Evolutionary conservation across 106 monocot species (phyloP), one percentile per base, ranked within the genome.

Genomic region (Dendrobium nobile): DNA sequence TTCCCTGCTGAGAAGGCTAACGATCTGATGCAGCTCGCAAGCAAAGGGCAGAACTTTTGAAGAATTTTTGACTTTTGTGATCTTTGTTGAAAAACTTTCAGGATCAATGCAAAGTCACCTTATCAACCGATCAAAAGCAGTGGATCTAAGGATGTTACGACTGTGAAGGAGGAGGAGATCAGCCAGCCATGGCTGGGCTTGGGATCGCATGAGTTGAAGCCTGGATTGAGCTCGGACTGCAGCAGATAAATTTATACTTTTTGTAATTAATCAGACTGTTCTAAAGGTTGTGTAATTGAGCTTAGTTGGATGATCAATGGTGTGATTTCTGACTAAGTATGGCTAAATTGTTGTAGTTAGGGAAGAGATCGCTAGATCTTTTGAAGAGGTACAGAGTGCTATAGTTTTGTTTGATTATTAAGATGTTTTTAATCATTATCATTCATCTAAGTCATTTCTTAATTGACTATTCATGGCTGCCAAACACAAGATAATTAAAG

Each of bases 1-100:
- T 84, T 92, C 43, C 81, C 89, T 3, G 86, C 80, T 1, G 92
- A 89, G 17, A 92, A 88, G 81, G 89, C 89, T 20, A 73, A n/a
- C 42, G 82, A 86, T 54, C 75, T 92, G 37, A 80, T 92, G 80
- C 78, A 79, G 42, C 17, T 85, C 33, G 88, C 83, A 2, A 78
- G 82, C 24, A 75, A 78, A 26, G 80, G 67, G 7, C 28, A 72
- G 10, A 72, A 72, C 72, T 40, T 17, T 37, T 40, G 11, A 20
- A 18, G n/a, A 28, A 74, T 7, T 20, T 44, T 74, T 74, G 2
- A 42, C 41, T 74, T 4, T 18, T 43, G 9, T 42, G n/a, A 43
- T 55, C 72, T 74, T 47, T 83, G 28, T 65, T 73, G 40, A 47
- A 20, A 61, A 41, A 15, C 37, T 45, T 70, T 58, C 81, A 93